Percentiles rank a stretch among this genome's conserved stretches.
Evolutionary conservation across 306 rosid species (phyloP).

Genomic region (Citrullus mucosospermus): DNA sequence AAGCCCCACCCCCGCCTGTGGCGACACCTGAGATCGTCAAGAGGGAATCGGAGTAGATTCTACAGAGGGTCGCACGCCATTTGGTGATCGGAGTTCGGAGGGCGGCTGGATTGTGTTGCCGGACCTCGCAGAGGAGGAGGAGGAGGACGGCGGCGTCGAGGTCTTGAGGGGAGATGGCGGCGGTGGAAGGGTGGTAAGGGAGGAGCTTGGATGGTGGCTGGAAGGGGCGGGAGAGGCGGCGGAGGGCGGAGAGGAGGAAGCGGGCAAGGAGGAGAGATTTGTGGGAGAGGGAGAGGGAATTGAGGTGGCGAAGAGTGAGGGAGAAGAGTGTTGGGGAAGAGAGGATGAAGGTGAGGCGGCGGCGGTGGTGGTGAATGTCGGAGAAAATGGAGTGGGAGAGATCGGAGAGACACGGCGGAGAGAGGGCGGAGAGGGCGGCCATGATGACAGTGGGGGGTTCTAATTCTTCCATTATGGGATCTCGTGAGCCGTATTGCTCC

Average conservation of each 20-base stretch:
- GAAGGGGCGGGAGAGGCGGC: conserved; percentile 43
- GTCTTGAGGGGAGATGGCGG: conserved; percentile 27
- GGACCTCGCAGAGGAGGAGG: conserved; percentile 65
- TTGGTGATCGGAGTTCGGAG: conserved; percentile 22
- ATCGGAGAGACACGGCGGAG: conserved; percentile 43
- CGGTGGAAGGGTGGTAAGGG: conserved; percentile 13
- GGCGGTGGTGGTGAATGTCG: conserved; percentile 33
- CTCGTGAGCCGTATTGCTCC: conserved; percentile 30
- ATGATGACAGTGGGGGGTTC: conserved; percentile 26
- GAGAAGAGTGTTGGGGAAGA: conserved; percentile 59
- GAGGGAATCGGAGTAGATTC: conserved; percentile 16
- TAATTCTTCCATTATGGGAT: conserved; percentile 59
- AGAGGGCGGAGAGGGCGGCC: conserved; percentile 64
- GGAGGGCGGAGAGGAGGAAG: conserved; percentile 64
- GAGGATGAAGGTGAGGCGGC: conserved; percentile 55
- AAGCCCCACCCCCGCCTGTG: conserved; percentile 11
- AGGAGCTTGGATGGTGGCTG: conserved; percentile 4
- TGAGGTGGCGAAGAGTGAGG: conserved; percentile 54
- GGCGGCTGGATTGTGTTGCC: conserved; percentile 40
- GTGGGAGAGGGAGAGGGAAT: conserved; percentile 46
- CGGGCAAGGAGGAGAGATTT: conserved; percentile 62
- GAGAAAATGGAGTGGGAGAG: conserved; percentile 49
- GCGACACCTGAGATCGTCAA: conserved; percentile 37
- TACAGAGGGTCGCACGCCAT: conserved; percentile 40
- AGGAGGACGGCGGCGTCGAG: conserved; percentile 58